Base-by-base conservation (phyloP, 2,329 filamentous ascomycete species). In the Aureobasidium lini region DNA sequence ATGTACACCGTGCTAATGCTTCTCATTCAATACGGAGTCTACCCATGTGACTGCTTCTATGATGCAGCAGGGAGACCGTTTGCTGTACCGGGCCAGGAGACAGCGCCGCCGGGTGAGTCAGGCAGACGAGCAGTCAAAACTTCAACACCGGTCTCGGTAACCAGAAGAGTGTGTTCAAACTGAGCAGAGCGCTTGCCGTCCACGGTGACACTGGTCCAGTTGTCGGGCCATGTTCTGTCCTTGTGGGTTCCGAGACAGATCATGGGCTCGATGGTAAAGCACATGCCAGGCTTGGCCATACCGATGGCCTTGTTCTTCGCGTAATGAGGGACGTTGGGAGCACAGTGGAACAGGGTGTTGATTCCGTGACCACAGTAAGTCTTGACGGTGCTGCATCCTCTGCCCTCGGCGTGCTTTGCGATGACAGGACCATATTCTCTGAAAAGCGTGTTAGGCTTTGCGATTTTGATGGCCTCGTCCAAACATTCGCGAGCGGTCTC, bases 181-280 rank as follows among this genome's bases (percentile, higher is more conserved):
- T 99, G 94, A 9, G 94, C 94, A 15, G 92, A 96, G 70, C 84
- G 80, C 74, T 88, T 89, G 53, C 94, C 94, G 71, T 99, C 94
- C 60, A 86, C 83, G 0, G 94, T 99, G 5, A 90, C 89, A 74
- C 91, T 96, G 1, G 94, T 99, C 94, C 94, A 99, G 77, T 97
- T 90, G 72, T 99, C 94, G 0, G 94, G 94, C 94, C 94, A 99
- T 0, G 91, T 97, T 72, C 94, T 88, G 70, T 99, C 94, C 63
- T 85, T 85, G 74, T 96, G 89, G 62, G 89, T 92, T 61, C 94
- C 94, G 59, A 96, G 74, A 42, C 90, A 91, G 71, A 99, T 92
- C 94, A 99, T 99, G 15, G 94, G 94, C 77, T 99, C 94, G 62
- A 99, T 99, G 0, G 94, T 99, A 69, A 99, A 99, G 64, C 91